Conservation (phyloP, 129 eudicot genomes). For the Tanacetum coccineum region DNA sequence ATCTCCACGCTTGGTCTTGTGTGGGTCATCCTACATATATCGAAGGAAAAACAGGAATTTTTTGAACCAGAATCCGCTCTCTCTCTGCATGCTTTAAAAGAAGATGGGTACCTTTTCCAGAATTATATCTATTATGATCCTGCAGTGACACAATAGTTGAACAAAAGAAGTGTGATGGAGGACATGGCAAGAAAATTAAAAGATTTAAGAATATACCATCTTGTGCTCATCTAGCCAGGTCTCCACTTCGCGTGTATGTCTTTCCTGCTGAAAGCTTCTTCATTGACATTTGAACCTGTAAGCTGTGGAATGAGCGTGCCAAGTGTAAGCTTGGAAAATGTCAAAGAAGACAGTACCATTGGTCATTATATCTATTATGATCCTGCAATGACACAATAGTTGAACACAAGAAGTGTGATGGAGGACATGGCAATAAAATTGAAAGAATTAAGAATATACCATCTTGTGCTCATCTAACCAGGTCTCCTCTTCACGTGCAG, state of each 20-base stretch:
- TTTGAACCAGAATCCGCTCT: conserved; percentile 59
- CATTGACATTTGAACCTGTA: conserved; percentile 83
- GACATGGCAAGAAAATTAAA: too few species aligned
- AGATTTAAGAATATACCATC: conserved; percentile 45
- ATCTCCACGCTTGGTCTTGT: too few species aligned
- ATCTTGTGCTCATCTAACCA: conserved; percentile 86
- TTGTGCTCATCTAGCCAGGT: conserved; percentile 84
- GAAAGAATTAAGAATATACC: conserved; percentile 34
- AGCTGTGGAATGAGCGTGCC: conserved; percentile 93
- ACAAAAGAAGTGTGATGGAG: too few species aligned
- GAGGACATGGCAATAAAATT: not conserved
- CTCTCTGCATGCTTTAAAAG: conserved; percentile 77
- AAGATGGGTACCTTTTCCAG: conserved; percentile 76
- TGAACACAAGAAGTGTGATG: conserved; percentile 12
- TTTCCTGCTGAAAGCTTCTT: conserved; percentile 72
- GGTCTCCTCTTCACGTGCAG: conserved; percentile 79
- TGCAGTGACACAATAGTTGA: too few species aligned
- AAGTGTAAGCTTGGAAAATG: conserved; percentile 82
- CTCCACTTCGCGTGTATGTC: conserved; percentile 81
- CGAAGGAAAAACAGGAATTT: conserved; percentile 57
- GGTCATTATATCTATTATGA: conserved; percentile 73
- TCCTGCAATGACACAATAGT: conserved; percentile 38
- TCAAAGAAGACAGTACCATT: too few species aligned
- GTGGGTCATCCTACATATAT: too few species aligned
- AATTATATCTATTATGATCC: too few species aligned